These are phyloP conservation scores for Sporothrix sp. DNA, from an alignment of 2,329 filamentous ascomycete genomes.

Conservation along the genomic window DNA sequence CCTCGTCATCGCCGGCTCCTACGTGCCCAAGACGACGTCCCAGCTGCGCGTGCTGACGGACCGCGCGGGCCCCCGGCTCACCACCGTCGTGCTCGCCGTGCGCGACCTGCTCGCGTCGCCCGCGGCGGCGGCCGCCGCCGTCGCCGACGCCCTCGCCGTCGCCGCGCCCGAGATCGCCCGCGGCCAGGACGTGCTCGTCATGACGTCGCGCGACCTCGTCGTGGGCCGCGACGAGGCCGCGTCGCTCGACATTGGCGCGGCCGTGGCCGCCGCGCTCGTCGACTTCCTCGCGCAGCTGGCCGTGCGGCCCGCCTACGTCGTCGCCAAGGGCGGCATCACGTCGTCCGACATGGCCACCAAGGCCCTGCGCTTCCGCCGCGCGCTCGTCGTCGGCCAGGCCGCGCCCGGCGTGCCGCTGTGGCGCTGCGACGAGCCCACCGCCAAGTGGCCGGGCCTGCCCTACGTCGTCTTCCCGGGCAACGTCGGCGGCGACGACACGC, in stretches of 20 bases:
- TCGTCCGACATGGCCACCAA: slow-evolving; percentile 50
- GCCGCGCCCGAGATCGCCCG: slow-evolving; percentile 31
- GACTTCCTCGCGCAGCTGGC: slow-evolving; percentile 35
- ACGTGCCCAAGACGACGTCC: slow-evolving; percentile 7
- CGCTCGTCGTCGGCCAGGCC: slow-evolving; percentile 46
- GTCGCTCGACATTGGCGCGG: slow-evolving; percentile 44
- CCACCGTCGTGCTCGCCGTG: slow-evolving; percentile 40
- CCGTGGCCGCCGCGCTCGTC: slow-evolving; percentile 42
- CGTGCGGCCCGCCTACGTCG: slow-evolving; percentile 42
- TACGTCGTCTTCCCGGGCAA: slow-evolving; percentile 52
- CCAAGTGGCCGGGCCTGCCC: slow-evolving; percentile 40
- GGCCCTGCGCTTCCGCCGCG: slow-evolving; percentile 42
- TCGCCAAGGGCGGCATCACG: slow-evolving; percentile 52
- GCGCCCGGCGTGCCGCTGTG: slow-evolving; percentile 49
- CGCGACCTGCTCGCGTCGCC: slow-evolving; percentile 31
- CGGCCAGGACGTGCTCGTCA: slow-evolving; percentile 46
- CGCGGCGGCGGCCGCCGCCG: slow-evolving; percentile 13
- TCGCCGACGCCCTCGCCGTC: slow-evolving; percentile 20
- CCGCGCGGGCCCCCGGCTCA: slow-evolving; percentile 39
- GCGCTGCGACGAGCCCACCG: slow-evolving; percentile 44
- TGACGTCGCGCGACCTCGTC: slow-evolving; percentile 45
- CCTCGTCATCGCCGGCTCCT: slow-evolving; percentile 1
- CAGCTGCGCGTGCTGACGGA: slow-evolving; percentile 34
- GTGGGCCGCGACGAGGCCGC: slow-evolving; percentile 37
- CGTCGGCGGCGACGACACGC: slow-evolving; percentile 39